Conservation (phyloP, 2,329 filamentous ascomycete genomes). For the Coniella lustricola region DNA sequence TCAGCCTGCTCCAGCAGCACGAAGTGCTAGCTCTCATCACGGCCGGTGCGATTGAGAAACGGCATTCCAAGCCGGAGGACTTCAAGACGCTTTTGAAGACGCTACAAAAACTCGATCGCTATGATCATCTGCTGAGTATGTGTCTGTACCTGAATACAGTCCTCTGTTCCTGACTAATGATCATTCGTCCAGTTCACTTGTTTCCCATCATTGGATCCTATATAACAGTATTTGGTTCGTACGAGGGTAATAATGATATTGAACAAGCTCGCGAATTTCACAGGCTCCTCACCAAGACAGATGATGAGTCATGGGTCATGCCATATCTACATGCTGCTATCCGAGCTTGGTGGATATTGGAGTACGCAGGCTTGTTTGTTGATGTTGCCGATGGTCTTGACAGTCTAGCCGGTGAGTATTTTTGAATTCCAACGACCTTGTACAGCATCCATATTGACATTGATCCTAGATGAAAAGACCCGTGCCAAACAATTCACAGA, state of each 20-base stretch:
- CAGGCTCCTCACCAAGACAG: slow-evolving; percentile 56
- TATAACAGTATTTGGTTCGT: slow-evolving; percentile 71
- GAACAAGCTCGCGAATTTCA: slow-evolving; percentile 66
- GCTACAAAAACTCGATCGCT: slow-evolving; percentile 65
- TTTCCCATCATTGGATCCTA: slow-evolving; percentile 72
- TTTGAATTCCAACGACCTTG: slow-evolving; percentile 15
- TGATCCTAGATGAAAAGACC: slow-evolving; percentile 54
- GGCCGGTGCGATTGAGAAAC: slow-evolving; percentile 68
- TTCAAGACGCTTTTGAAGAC: slow-evolving; percentile 64
- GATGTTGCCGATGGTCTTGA: slow-evolving; percentile 54
- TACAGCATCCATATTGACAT: not conserved
- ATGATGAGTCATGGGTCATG: slow-evolving; percentile 64
- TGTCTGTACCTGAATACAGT: not conserved
- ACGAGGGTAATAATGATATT: slow-evolving; percentile 62
- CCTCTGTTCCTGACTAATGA: not conserved
- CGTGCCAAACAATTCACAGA: slow-evolving; percentile 68
- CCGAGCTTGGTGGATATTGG: slow-evolving; percentile 79
- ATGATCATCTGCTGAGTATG: slow-evolving; percentile 57
- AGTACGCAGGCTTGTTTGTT: slow-evolving; percentile 85
- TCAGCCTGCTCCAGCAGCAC: slow-evolving; percentile 80
- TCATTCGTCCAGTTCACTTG: slow-evolving; percentile 59
- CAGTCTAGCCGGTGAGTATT: slow-evolving; percentile 31
- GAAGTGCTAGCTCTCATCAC: slow-evolving; percentile 79
- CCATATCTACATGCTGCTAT: slow-evolving; percentile 73
- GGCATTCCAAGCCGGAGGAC: slow-evolving; percentile 62